phyloP scores from a whole-genome alignment of 805 yeast genomes.

The Candida anglica region DNA sequence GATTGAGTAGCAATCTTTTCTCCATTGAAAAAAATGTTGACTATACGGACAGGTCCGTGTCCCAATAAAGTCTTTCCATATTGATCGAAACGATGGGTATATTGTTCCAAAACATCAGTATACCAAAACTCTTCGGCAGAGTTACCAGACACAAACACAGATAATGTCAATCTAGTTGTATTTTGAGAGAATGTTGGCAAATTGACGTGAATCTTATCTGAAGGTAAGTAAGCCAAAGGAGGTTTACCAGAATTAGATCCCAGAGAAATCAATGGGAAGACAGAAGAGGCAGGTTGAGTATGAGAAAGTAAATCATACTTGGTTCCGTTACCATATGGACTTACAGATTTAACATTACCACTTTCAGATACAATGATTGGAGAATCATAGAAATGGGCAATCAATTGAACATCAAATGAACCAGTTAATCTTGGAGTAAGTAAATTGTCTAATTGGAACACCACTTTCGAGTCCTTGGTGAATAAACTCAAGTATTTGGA shows the following conservation, averaged over 20 bases:
- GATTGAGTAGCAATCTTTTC: slow-evolving; percentile 54
- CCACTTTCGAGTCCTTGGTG: slow-evolving; percentile 33
- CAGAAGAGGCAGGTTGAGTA: slow-evolving; percentile 33
- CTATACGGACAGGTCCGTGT: slow-evolving; percentile 69
- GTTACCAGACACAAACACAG: slow-evolving; percentile 68
- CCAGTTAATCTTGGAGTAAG: slow-evolving; percentile 56
- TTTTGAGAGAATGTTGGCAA: slow-evolving; percentile 49
- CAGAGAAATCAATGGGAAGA: slow-evolving; percentile 32
- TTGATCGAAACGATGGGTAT: slow-evolving; percentile 32
- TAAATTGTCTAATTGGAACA: slow-evolving; percentile 65
- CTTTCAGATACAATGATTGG: slow-evolving; percentile 9
- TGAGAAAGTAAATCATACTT: slow-evolving; percentile 18
- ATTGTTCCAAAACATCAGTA: slow-evolving; percentile 51
- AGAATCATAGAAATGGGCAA: slow-evolving; percentile 46
- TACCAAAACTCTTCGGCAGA: slow-evolving; percentile 86
- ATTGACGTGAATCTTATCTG: slow-evolving; percentile 26
- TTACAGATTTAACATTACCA: not conserved
- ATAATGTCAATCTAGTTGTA: slow-evolving; percentile 56
- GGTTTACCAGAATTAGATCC: slow-evolving; percentile 20
- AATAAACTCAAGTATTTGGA: slow-evolving; percentile 53
- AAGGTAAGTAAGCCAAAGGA: slow-evolving; percentile 47
- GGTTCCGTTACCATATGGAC: slow-evolving; percentile 1
- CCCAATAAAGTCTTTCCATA: slow-evolving; percentile 44
- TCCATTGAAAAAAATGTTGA: slow-evolving; percentile 60
- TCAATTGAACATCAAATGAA: slow-evolving; percentile 49